Percentiles rank a stretch among this genome's conserved stretches.
phyloP scores from a whole-genome alignment of 2,329 filamentous ascomycete species.

The Colletotrichum paranaense region DNA sequence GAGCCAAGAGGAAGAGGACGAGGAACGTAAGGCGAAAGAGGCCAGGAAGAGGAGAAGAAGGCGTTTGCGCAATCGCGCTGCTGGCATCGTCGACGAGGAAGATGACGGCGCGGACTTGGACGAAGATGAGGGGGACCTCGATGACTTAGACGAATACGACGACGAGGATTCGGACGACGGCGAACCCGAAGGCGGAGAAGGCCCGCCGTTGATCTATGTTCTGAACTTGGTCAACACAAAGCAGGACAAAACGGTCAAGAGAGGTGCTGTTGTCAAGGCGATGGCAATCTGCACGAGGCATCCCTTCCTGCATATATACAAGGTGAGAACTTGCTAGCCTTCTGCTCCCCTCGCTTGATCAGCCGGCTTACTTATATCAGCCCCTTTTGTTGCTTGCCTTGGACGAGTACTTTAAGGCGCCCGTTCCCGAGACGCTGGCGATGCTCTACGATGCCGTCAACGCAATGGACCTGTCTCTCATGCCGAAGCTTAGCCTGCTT shows the following conservation, averaged over 20 bases:
- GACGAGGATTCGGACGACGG: slow-evolving; percentile 66
- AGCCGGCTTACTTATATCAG: slow-evolving; percentile 53
- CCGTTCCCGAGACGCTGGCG: slow-evolving; percentile 86
- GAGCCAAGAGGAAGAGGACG: slow-evolving; percentile 83
- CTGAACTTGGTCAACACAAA: slow-evolving; percentile 98
- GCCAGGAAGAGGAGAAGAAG: slow-evolving; percentile 63
- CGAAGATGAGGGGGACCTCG: slow-evolving; percentile 53
- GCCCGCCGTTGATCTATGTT: slow-evolving; percentile 94
- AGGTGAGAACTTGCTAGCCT: slow-evolving; percentile 64
- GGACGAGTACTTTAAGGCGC: slow-evolving; percentile 96
- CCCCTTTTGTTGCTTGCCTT: slow-evolving; percentile 89
- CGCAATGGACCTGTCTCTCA: slow-evolving; percentile 93
- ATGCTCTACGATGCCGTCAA: slow-evolving; percentile 94
- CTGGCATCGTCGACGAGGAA: slow-evolving; percentile 59
- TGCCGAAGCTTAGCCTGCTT: slow-evolving; percentile 85
- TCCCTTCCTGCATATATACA: slow-evolving; percentile 98
- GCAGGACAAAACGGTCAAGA: slow-evolving; percentile 90
- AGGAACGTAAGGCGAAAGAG: slow-evolving; percentile 70
- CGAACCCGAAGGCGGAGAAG: slow-evolving; percentile 79
- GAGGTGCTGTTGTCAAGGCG: slow-evolving; percentile 94
- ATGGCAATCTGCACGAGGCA: slow-evolving; percentile 99
- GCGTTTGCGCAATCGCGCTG: slow-evolving; percentile 62
- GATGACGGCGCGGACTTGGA: slow-evolving; percentile 63
- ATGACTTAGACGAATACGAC: slow-evolving; percentile 57
- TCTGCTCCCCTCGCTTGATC: neutral